These are phyloP conservation scores for Auricularia heimuer DNA, from an alignment of 768 basidiomycete genomes.

Conservation along the genomic window DNA sequence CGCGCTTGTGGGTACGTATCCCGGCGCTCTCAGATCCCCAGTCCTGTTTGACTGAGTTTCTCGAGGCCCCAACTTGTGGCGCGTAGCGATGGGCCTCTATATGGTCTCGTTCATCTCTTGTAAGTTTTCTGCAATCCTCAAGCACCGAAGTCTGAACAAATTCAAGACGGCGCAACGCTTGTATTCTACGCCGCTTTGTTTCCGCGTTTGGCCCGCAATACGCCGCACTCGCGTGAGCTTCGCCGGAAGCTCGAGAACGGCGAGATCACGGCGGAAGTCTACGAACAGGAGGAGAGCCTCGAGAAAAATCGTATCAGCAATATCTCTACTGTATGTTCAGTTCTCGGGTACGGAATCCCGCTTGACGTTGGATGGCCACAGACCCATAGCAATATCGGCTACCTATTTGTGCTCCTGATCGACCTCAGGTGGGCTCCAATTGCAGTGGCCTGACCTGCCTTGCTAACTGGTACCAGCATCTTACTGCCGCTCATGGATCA, in stretches of 20 bases:
- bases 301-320: slow-evolving; percentile 83
- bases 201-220: slow-evolving; percentile 74
- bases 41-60: not conserved
- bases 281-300: slow-evolving; percentile 64
- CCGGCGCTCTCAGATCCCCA: not conserved
- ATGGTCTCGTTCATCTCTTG: slow-evolving; percentile 70
- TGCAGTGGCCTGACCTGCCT: not conserved
- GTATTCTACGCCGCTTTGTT: slow-evolving; percentile 75
- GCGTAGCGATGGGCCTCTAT: slow-evolving; percentile 65
- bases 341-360: not conserved
- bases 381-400: slow-evolving; percentile 73
- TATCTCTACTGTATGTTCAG: slow-evolving; percentile 55
- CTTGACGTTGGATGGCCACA: slow-evolving; percentile 17
- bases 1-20: slow-evolving; percentile 50
- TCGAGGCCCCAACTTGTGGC: slow-evolving; percentile 59
- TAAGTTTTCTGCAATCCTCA: slow-evolving; percentile 8
- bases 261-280: slow-evolving; percentile 49
- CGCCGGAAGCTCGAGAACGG: slow-evolving; percentile 48
- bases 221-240: slow-evolving; percentile 46
- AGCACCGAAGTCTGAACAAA: not conserved
- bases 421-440: slow-evolving; percentile 31
- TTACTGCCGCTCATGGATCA: slow-evolving; percentile 52
- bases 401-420: slow-evolving; percentile 51
- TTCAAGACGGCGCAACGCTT: slow-evolving; percentile 54
- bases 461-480: slow-evolving; percentile 27